Evolutionary conservation across 768 basidiomycete genomes (phyloP).

Genomic region (Leccinum disarticulatum): DNA sequence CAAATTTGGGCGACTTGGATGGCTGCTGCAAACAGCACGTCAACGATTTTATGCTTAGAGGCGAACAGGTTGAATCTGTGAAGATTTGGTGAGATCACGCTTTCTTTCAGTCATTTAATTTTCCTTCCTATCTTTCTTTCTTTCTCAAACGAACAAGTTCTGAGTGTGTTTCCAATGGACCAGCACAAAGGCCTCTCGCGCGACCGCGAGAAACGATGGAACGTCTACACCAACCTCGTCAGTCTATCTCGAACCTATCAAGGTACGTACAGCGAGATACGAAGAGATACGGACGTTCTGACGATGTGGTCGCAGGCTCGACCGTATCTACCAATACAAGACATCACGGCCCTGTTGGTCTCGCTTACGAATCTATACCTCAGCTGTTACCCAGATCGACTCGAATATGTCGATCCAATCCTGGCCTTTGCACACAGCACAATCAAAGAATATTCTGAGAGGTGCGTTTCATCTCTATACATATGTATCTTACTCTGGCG

Average conservation of each 20-base stretch:
- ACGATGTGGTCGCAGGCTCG: conserved; percentile 66
- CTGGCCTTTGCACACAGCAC: conserved; percentile 87
- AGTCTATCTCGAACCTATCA: conserved; percentile 82
- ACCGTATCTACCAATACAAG: conserved; percentile 95
- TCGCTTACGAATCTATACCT: conserved; percentile 87
- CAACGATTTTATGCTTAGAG: background rate
- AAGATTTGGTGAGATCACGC: too few species aligned
- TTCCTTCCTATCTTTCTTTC: too few species aligned
- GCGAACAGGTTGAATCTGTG: too few species aligned
- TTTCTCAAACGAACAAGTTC: too few species aligned
- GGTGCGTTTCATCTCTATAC: conserved; percentile 41
- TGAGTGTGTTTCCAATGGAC: too few species aligned
- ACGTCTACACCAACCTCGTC: conserved; percentile 94
- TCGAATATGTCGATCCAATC: conserved; percentile 98
- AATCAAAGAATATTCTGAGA: conserved; percentile 79
- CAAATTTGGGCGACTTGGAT: too few species aligned
- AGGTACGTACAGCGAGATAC: conserved; percentile 51
- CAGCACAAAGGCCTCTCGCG: too few species aligned
- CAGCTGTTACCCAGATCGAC: conserved; percentile 94
- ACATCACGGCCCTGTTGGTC: conserved; percentile 93
- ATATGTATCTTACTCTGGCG: background rate
- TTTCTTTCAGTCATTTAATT: too few species aligned
- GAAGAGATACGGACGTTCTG: background rate
- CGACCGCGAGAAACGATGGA: too few species aligned
- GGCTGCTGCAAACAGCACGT: too few species aligned